These are phyloP conservation scores for Bruguiera parviflora DNA, from an alignment of 345 rosid species.

Conservation along the genomic window DNA sequence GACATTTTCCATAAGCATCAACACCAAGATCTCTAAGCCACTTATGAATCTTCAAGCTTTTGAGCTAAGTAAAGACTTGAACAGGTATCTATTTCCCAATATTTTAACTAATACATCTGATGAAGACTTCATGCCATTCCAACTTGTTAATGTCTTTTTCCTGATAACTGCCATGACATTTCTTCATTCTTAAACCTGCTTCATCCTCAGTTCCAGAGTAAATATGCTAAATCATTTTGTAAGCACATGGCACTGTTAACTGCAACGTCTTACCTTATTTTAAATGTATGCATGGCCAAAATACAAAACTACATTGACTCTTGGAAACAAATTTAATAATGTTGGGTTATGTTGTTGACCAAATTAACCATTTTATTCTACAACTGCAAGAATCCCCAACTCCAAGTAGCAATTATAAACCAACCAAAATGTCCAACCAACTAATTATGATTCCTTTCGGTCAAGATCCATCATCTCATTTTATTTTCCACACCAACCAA, in stretches of 20 bases:
- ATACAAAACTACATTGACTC: slow-evolving; percentile 47
- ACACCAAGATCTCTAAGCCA: too few species aligned
- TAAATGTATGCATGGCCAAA: slow-evolving; percentile 47
- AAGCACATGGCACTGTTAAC: slow-evolving; percentile 71
- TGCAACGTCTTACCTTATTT: slow-evolving; percentile 63
- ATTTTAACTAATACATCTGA: background rate
- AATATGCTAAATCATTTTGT: slow-evolving; percentile 8
- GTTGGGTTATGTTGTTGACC: slow-evolving; percentile 51
- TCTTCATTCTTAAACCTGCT: slow-evolving; percentile 11
- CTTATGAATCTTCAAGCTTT: too few species aligned
- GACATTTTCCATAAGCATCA: too few species aligned
- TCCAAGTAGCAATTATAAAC: slow-evolving; percentile 19
- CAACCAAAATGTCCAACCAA: slow-evolving; percentile 27
- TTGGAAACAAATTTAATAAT: slow-evolving; percentile 23
- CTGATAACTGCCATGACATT: background rate
- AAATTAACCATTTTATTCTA: slow-evolving; percentile 25
- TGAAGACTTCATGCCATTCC: slow-evolving; percentile 7
- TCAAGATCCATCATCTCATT: slow-evolving; percentile 45
- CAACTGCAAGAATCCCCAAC: background rate
- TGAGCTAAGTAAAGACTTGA: too few species aligned
- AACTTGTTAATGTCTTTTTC: slow-evolving; percentile 3
- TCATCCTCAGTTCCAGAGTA: slow-evolving; percentile 10
- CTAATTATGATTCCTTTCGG: slow-evolving; percentile 18
- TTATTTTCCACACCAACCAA: slow-evolving; percentile 30
- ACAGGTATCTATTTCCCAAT: background rate